Conservation (phyloP, 768 basidiomycete genomes). For the Boletus bicolor region DNA sequence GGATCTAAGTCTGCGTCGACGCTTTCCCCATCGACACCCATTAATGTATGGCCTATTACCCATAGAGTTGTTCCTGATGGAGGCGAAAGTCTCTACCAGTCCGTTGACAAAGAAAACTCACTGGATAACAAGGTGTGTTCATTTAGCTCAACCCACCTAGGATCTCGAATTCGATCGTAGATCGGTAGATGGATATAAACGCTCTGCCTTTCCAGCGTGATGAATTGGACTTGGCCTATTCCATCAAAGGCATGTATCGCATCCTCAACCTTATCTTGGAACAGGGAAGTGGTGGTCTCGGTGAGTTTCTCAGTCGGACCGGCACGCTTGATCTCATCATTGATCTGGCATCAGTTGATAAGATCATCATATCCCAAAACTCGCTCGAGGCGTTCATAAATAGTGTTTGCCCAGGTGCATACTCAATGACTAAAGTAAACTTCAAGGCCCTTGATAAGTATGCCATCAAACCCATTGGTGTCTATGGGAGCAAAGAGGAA, state of each 20-base stretch:
- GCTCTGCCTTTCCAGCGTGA: neutral
- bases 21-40: neutral
- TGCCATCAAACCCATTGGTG: constrained; percentile 47
- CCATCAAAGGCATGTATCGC: constrained; percentile 48
- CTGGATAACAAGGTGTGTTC: constrained; percentile 11
- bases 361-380: constrained; percentile 56
- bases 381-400: constrained; percentile 50
- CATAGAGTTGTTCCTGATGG: neutral
- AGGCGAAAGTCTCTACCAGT: constrained; percentile 15
- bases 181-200: constrained; percentile 21
- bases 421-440: constrained; percentile 53
- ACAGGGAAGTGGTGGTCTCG: constrained; percentile 48
- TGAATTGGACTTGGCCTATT: constrained; percentile 22
- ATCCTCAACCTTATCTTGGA: constrained; percentile 54
- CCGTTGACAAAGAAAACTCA: constrained; percentile 5
- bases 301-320: constrained; percentile 26
- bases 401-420: constrained; percentile 47
- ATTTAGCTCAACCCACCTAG: neutral
- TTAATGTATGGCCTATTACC: neutral
- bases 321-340: neutral
- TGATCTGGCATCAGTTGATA: constrained; percentile 46
- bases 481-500: constrained; percentile 55
- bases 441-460: constrained; percentile 50
- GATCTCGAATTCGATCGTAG: neutral
- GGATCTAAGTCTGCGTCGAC: constrained; percentile 1